Percentiles rank a stretch among this genome's conserved stretches.
phyloP scores from a whole-genome alignment of 139 green algal genomes.

The Mesotaenium endlicherianum region DNA sequence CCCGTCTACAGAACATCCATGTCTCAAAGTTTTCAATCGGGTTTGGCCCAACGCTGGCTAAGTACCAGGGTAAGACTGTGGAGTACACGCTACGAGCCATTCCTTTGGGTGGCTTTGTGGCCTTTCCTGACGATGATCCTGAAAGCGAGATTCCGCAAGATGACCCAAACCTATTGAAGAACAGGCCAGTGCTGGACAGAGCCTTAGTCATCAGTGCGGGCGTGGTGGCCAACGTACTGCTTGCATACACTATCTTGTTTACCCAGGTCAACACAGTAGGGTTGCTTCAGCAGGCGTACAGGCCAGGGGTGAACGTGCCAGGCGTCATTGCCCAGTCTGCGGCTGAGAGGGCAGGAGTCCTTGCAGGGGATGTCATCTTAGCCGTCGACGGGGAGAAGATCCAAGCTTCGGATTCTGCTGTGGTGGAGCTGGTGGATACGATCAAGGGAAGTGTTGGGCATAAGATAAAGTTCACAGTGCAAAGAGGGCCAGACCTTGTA shows the following conservation, averaged over 20 bases:
- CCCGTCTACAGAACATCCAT: slow-evolving; percentile 82
- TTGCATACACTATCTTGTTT: slow-evolving; percentile 82
- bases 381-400: slow-evolving; percentile 56
- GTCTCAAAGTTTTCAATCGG: slow-evolving; percentile 94
- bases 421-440: slow-evolving; percentile 32
- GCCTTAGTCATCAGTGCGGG: slow-evolving; percentile 86
- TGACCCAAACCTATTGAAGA: slow-evolving; percentile 93
- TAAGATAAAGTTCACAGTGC: slow-evolving; percentile 13
- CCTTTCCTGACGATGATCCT: slow-evolving; percentile 94
- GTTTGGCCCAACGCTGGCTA: slow-evolving; percentile 83
- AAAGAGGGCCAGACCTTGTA: neutral
- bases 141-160: slow-evolving; percentile 61
- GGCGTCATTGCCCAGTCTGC: slow-evolving; percentile 51
- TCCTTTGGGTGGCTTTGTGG: slow-evolving; percentile 93
- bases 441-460: slow-evolving; percentile 30
- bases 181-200: slow-evolving; percentile 76
- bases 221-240: slow-evolving; percentile 88
- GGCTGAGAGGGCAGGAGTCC: slow-evolving; percentile 68
- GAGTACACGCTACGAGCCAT: slow-evolving; percentile 91
- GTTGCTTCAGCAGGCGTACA: slow-evolving; percentile 22
- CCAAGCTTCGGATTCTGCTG: neutral
- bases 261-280: slow-evolving; percentile 67
- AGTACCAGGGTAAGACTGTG: slow-evolving; percentile 70
- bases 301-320: slow-evolving; percentile 31
- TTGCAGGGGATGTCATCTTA: slow-evolving; percentile 72